Percentiles rank a stretch among this genome's conserved stretches.
These are phyloP conservation scores for Colletotrichum sp. DNA, from an alignment of 2,329 filamentous ascomycete genomes.

Conservation along the genomic window DNA sequence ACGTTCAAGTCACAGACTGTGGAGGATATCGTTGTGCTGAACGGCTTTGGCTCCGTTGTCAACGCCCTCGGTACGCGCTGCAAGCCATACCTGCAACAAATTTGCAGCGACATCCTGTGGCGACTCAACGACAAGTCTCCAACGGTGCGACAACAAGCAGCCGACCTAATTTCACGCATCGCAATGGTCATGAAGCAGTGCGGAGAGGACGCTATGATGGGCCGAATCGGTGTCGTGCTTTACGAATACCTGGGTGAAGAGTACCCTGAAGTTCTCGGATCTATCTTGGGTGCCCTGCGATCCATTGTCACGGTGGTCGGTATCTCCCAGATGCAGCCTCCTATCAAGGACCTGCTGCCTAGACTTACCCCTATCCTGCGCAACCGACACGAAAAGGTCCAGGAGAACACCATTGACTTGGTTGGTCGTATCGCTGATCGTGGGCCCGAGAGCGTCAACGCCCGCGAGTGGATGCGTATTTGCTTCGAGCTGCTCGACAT, in stretches of 20 bases:
- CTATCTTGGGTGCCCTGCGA: slow-evolving; percentile 91
- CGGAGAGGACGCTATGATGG: slow-evolving; percentile 93
- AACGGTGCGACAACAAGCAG: slow-evolving; percentile 94
- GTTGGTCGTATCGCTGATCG: slow-evolving; percentile 98
- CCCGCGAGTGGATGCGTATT: slow-evolving; percentile 99
- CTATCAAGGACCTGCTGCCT: slow-evolving; percentile 93
- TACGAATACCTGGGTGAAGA: slow-evolving; percentile 99
- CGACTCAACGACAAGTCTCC: slow-evolving; percentile 97
- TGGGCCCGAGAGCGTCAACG: slow-evolving; percentile 94
- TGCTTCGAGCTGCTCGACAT: slow-evolving; percentile 99
- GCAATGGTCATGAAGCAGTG: slow-evolving; percentile 99
- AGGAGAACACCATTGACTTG: slow-evolving; percentile 98
- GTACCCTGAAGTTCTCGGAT: slow-evolving; percentile 96
- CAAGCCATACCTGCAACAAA: slow-evolving; percentile 96
- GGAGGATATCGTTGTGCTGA: slow-evolving; percentile 94
- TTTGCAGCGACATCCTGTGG: slow-evolving; percentile 96
- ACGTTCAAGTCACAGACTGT: slow-evolving; percentile 98
- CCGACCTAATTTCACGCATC: slow-evolving; percentile 94
- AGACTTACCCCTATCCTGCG: slow-evolving; percentile 96
- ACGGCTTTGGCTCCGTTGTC: slow-evolving; percentile 96
- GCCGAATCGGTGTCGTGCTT: slow-evolving; percentile 90
- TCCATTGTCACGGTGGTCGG: slow-evolving; percentile 98
- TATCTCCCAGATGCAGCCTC: slow-evolving; percentile 97
- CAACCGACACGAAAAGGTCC: slow-evolving; percentile 98
- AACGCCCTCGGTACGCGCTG: slow-evolving; percentile 92